Evolutionary conservation across 768 basidiomycete species (phyloP).

Genomic region (Mycena latifolia): DNA sequence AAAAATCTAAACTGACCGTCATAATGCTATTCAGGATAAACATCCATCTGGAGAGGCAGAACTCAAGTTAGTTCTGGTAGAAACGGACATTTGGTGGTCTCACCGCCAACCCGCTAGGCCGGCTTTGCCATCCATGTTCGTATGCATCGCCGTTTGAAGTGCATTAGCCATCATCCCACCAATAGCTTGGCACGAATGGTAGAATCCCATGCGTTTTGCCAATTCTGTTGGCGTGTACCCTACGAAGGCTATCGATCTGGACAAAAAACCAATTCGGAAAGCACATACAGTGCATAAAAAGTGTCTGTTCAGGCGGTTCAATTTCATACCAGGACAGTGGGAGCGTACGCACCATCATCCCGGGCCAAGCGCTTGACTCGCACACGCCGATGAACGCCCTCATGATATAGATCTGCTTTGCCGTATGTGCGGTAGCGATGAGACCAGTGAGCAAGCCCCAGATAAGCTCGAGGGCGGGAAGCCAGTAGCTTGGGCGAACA

Average conservation of each 20-base stretch:
- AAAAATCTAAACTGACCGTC: conserved; percentile 1
- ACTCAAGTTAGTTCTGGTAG: background rate
- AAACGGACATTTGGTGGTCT: background rate
- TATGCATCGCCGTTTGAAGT: conserved; percentile 1
- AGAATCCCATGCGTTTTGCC: conserved; percentile 5
- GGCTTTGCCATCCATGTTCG: background rate
- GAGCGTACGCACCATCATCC: background rate
- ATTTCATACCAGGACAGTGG: background rate
- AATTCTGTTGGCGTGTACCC: conserved; percentile 1
- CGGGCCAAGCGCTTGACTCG: conserved; percentile 3
- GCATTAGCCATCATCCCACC: conserved; percentile 7
- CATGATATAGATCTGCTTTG: background rate
- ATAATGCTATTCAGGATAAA: conserved; percentile 1
- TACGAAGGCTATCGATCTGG: background rate
- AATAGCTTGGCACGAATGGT: background rate
- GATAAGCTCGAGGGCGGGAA: background rate
- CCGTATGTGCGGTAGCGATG: background rate
- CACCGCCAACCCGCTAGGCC: conserved; percentile 5
- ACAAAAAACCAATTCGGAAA: background rate
- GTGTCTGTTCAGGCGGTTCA: background rate
- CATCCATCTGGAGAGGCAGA: background rate
- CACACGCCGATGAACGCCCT: conserved; percentile 1
- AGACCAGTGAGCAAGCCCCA: conserved; percentile 1
- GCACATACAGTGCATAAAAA: conserved; percentile 1
- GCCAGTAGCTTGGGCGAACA: conserved; percentile 8